Evolutionary conservation across 2,329 filamentous ascomycete species (phyloP), one percentile per base, ranked within the genome.

Genomic region (Cucurbitaria berberidis): DNA sequence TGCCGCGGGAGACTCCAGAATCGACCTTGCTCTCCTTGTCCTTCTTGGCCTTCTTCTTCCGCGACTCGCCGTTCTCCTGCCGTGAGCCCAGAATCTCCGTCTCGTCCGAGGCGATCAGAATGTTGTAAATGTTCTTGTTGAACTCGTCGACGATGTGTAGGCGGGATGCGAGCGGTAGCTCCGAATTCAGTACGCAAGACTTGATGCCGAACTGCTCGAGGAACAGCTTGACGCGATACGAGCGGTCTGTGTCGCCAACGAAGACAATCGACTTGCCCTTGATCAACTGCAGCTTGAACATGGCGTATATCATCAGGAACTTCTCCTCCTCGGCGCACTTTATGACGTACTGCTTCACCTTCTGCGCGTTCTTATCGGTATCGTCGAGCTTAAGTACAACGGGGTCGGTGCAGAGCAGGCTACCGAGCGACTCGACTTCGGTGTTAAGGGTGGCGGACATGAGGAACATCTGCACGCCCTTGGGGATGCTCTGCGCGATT

Each of bases 291-390:
- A 98, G 83, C 79, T 96, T 96, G 80, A 97, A 96, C 70, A 98
- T 93, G 54, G 96, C 89, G 69, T 96, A 98, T 16, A 89, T 86
- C 38, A 99, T 78, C 32, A 99, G 78, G 69, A 98, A 99, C 72
- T 99, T 99, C 68, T 98, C 95, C 62, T 98, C 93, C 76, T 99
- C 95, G n/a, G 86, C 91, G 63, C 92, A 96, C 83, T 88, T 91
- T 60, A 97, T 89, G 26, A 93, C 86, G 69, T 92, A 96, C 77
- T 98, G 95, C 48, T 87, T 90, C 24, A 98, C 83, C 4, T 86
- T 88, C 57, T 89, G 86, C 18, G 87, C 86, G 60, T 91, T 88
- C 19, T 88, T 87, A 62, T 96, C 90, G 45, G 88, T 84, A 61
- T 96, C 91, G 59, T 95, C 89, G 16, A 99, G 78, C 69, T 96